These are phyloP conservation scores for Chlorella ohadii DNA, from an alignment of 139 green algal species.

Conservation along the genomic window DNA sequence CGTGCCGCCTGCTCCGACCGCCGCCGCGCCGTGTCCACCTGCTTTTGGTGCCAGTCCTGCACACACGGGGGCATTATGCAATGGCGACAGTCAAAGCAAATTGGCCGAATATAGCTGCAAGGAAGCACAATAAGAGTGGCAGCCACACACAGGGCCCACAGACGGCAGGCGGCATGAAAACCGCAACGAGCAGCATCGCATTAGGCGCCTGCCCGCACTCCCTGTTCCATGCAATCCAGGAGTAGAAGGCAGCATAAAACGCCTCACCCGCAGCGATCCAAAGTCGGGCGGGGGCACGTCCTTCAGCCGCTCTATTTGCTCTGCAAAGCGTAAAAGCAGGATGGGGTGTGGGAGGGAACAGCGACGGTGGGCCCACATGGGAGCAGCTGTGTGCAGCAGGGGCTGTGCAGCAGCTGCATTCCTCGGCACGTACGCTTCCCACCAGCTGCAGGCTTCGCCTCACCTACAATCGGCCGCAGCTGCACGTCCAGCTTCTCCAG, in stretches of 20 bases:
- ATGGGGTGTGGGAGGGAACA: too few relatives aligned
- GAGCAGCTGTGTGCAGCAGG: too few relatives aligned
- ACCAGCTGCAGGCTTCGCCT: too few relatives aligned
- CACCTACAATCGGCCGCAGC: constrained; percentile 22
- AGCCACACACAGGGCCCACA: too few relatives aligned
- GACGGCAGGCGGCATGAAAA: too few relatives aligned
- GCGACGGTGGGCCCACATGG: too few relatives aligned
- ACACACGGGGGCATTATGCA: too few relatives aligned
- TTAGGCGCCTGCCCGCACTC: too few relatives aligned
- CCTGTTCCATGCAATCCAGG: background rate
- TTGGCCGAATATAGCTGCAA: too few relatives aligned
- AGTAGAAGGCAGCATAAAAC: background rate
- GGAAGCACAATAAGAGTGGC: background rate
- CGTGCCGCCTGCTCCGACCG: constrained; percentile 15
- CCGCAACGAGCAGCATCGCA: too few relatives aligned
- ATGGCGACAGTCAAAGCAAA: background rate
- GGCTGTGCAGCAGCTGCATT: too few relatives aligned
- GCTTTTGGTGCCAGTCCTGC: constrained; percentile 32
- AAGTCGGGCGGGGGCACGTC: constrained; percentile 44
- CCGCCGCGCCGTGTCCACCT: constrained; percentile 25
- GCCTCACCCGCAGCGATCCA: constrained; percentile 40
- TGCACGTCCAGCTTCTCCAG: constrained; percentile 27
- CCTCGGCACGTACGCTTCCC: too few relatives aligned
- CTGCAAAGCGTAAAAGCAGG: background rate
- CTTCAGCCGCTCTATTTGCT: constrained; percentile 46